Conservation (phyloP, 768 basidiomycete species). For the Suillus americanus region DNA sequence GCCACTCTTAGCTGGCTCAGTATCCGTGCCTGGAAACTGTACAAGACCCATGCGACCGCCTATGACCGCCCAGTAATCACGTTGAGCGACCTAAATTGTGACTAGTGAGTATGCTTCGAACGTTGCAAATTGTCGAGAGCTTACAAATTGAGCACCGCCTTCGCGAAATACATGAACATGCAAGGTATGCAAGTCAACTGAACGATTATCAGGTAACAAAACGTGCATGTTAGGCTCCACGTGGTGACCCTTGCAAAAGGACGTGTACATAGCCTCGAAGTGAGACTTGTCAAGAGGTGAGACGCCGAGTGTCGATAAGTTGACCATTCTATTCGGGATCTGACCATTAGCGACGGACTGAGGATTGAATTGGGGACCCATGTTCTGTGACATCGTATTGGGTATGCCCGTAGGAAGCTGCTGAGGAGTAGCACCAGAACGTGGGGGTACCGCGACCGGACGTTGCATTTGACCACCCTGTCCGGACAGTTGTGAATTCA, state of each 20-base stretch:
- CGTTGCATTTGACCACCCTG: conserved; percentile 31
- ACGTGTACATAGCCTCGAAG: conserved; percentile 54
- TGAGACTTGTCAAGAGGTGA: conserved; percentile 47
- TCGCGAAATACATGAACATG: conserved; percentile 60
- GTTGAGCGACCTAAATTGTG: conserved; percentile 45
- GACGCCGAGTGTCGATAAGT: conserved; percentile 10
- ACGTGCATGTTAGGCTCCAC: conserved; percentile 41
- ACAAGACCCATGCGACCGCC: conserved; percentile 68
- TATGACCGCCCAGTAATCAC: conserved; percentile 64
- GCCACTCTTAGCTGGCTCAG: conserved; percentile 61
- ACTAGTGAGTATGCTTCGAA: conserved; percentile 12
- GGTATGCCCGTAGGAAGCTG: conserved; percentile 32
- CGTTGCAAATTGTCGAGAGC: conserved; percentile 15
- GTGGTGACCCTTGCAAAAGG: conserved; percentile 43
- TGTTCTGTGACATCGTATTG: conserved; percentile 35
- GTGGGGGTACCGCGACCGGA: conserved; percentile 34
- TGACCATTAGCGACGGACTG: conserved; percentile 19
- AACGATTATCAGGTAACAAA: conserved; percentile 50
- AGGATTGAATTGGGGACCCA: conserved; percentile 26
- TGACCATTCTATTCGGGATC: conserved; percentile 17
- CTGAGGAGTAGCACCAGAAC: conserved; percentile 39
- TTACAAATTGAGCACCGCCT: conserved; percentile 51
- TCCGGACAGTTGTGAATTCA: conserved; percentile 32
- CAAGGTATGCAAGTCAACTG: conserved; percentile 59
- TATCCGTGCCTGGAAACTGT: conserved; percentile 59